A percentile compares a stretch with the other conserved stretches of the same genome.
These are phyloP conservation scores for Russula compacta DNA, from an alignment of 768 basidiomycete species.

Conservation along the genomic window DNA sequence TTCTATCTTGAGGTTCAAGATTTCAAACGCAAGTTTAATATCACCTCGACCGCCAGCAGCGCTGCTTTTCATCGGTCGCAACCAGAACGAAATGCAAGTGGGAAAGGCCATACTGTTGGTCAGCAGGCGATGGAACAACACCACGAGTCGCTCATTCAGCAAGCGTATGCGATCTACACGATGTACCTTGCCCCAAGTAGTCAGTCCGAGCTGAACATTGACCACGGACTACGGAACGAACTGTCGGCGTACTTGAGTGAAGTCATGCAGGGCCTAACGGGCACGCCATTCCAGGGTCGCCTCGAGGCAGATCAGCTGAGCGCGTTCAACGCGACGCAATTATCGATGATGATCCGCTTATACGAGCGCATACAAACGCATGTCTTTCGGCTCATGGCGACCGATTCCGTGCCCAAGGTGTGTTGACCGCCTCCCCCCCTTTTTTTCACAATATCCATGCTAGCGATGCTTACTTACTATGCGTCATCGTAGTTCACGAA, in stretches of 20 bases:
- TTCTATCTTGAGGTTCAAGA: conserved; percentile 98
- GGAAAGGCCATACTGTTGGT: conserved; percentile 48
- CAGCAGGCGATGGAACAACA: conserved; percentile 94
- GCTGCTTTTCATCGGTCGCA: conserved; percentile 33
- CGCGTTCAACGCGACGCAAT: conserved; percentile 88
- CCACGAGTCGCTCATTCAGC: conserved; percentile 89
- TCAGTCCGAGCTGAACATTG: conserved; percentile 95
- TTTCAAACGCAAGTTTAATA: conserved; percentile 92
- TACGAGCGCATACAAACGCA: conserved; percentile 97
- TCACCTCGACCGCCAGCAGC: conserved; percentile 65
- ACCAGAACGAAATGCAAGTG: conserved; percentile 35
- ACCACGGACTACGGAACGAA: conserved; percentile 92
- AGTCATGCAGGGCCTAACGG: conserved; percentile 68
- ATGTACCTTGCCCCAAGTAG: conserved; percentile 94
- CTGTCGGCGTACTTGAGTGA: conserved; percentile 89
- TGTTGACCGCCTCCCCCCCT: conserved; percentile 8
- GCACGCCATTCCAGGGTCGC: conserved; percentile 69
- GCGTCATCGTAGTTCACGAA: conserved; percentile 63
- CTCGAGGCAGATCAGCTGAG: conserved; percentile 75
- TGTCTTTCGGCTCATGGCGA: conserved; percentile 96
- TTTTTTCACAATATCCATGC: background rate
- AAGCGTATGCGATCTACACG: conserved; percentile 89
- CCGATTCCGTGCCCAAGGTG: conserved; percentile 97
- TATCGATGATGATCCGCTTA: conserved; percentile 85
- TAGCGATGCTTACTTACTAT: background rate